Base-by-base conservation (phyloP, 306 rosid genomes). In the Cucumis cinereus region DNA sequence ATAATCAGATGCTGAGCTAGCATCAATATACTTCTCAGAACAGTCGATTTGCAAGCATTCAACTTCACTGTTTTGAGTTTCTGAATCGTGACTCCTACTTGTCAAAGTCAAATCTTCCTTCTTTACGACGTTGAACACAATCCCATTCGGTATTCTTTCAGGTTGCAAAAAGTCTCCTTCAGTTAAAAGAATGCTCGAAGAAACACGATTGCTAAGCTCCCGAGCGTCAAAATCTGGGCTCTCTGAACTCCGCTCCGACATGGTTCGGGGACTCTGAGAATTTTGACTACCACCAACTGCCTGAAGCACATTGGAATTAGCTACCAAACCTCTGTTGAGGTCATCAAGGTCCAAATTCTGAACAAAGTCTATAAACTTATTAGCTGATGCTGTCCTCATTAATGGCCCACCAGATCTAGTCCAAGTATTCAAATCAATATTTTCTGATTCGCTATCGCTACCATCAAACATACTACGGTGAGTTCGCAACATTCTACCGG, bases 111-210 rank as follows among this genome's bases (percentile, higher is more conserved):
- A 82, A 20, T 86, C 81, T 82, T 89, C 99, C 84, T 87, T 94
- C 93, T 92, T 92, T 41, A 94, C 97, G 63, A 94, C 84, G 83
- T 89, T 94, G 55, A 94, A 82, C 72, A 94, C 85, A 55, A 92
- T 88, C 57, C 99, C 96, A 16, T 92, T 92, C 38, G 79, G 90
- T 54, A 86, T 92, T 84, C 90, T 85, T 83, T 90, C 99, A 8
- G 99, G 89, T 85, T 92, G 98, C 87, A 95, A 85, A 78, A 95
- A 85, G 86, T 92, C 99, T 72, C 99, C 98, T 84, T 89, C 97
- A 38, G 80, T 81, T 80, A 95, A 82, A 77, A 80, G 50, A 59
- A 92, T 83, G 72, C 74, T 87, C 62, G 20, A 24, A 22, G 88
- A 85, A 52, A 77, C 81, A 79, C 86, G 81, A 78, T 72, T 82